Percentiles rank a stretch among this genome's conserved stretches.
These are phyloP conservation scores for Brassica balearica DNA, from an alignment of 441 rosid species.

Conservation along the genomic window DNA sequence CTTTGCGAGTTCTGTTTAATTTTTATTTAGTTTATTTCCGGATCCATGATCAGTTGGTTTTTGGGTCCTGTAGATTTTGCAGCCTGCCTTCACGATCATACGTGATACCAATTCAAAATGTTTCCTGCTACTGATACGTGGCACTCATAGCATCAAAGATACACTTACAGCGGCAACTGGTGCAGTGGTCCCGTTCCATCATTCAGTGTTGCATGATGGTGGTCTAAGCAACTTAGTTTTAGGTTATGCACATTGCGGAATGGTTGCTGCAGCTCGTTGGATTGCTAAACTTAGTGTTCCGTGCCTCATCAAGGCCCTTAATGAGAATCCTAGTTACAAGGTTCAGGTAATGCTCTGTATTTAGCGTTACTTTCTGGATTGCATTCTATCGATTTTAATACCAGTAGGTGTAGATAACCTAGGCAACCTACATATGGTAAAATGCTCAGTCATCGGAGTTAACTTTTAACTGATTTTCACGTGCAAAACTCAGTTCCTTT, in stretches of 20 bases:
- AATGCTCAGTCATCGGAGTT: neutral
- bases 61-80: slow-evolving; percentile 70
- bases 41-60: slow-evolving; percentile 31
- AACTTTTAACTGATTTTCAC: neutral
- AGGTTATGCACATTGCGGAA: slow-evolving; percentile 99
- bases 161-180: slow-evolving; percentile 98
- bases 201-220: slow-evolving; percentile 92
- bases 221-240: slow-evolving; percentile 91
- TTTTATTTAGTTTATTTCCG: slow-evolving; percentile 25
- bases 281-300: slow-evolving; percentile 93
- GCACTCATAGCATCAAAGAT: slow-evolving; percentile 96
- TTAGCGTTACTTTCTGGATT: slow-evolving; percentile 8
- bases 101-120: slow-evolving; percentile 66
- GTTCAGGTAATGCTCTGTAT: slow-evolving; percentile 66
- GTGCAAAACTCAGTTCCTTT: slow-evolving; percentile 1
- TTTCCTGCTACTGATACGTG: slow-evolving; percentile 87
- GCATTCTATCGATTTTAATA: neutral
- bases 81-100: slow-evolving; percentile 95
- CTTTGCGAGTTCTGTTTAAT: neutral
- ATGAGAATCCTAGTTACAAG: slow-evolving; percentile 72
- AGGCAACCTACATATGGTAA: neutral
- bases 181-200: slow-evolving; percentile 98
- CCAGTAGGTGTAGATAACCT: slow-evolving; percentile 13
- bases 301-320: slow-evolving; percentile 72
- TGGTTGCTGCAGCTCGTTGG: slow-evolving; percentile 99